Evolutionary conservation across 2,329 filamentous ascomycete species (phyloP).

Genomic region (Blumeria hordei): DNA sequence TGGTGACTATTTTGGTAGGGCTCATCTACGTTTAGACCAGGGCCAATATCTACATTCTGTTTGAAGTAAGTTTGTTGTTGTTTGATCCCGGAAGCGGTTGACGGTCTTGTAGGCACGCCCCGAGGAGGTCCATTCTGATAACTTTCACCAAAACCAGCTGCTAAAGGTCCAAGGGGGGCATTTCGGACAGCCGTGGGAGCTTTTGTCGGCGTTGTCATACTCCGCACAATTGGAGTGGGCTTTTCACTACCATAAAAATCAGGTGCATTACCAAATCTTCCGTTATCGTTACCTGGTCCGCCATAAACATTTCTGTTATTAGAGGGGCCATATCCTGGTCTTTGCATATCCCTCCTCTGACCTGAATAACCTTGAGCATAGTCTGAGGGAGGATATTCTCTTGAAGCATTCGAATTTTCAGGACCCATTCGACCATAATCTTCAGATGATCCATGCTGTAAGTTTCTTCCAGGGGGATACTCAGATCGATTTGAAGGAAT

Average conservation of each 20-base stretch:
- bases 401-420: too few relatives aligned
- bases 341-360: constrained; percentile 8
- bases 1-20: background rate
- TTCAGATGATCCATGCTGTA: constrained; percentile 4
- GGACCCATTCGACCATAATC: background rate
- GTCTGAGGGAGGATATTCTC: background rate
- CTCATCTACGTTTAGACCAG: too few relatives aligned
- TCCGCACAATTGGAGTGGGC: background rate
- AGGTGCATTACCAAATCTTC: background rate
- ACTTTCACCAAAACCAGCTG: too few relatives aligned
- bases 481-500: constrained; percentile 10
- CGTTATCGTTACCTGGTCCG: background rate
- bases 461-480: constrained; percentile 7
- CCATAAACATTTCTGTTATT: constrained; percentile 17
- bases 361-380: constrained; percentile 9
- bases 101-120: constrained; percentile 26
- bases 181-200: constrained; percentile 8
- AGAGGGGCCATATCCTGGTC: constrained; percentile 22
- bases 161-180: too few relatives aligned
- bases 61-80: constrained; percentile 14
- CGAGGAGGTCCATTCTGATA: constrained; percentile 18
- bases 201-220: background rate
- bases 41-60: too few relatives aligned
- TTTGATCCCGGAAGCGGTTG: constrained; percentile 28
- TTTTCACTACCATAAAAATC: background rate